phyloP scores from a whole-genome alignment of 768 basidiomycete genomes.

The Tricholoma bakamatsutake region DNA sequence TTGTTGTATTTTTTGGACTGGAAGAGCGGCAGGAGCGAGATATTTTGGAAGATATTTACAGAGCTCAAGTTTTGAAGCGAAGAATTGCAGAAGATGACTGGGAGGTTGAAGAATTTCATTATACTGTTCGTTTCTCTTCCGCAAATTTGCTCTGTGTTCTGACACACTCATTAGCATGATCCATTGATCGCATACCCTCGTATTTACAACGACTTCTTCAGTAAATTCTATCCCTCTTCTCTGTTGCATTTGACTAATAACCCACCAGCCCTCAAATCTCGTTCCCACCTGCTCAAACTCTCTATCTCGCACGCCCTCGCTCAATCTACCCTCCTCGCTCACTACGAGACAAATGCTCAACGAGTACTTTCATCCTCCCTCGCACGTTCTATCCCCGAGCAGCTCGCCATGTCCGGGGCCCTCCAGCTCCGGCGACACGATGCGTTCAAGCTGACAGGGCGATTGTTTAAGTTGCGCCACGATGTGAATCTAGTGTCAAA shows the following conservation, averaged over 20 bases:
- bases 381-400: conserved; percentile 77
- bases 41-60: conserved; percentile 78
- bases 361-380: conserved; percentile 71
- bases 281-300: conserved; percentile 83
- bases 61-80: conserved; percentile 63
- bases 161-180: conserved; percentile 57
- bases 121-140: conserved; percentile 40
- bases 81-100: conserved; percentile 63
- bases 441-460: conserved; percentile 82
- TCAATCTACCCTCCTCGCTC: conserved; percentile 87
- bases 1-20: conserved; percentile 89
- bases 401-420: conserved; percentile 72
- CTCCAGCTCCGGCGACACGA: conserved; percentile 73
- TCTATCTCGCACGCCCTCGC: conserved; percentile 94
- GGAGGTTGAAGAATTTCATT: conserved; percentile 95
- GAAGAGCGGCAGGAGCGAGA: conserved; percentile 71
- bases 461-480: conserved; percentile 79
- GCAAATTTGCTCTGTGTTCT: background rate
- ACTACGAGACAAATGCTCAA: conserved; percentile 76
- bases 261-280: conserved; percentile 76
- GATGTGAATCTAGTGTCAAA: conserved; percentile 92
- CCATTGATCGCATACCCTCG: conserved; percentile 78
- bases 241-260: background rate
- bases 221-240: conserved; percentile 39
- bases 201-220: conserved; percentile 96